Evolutionary conservation across 208 protist genomes (phyloP), one percentile per base, ranked within the genome.

Genomic region (Vickermania ingenoplastis): DNA sequence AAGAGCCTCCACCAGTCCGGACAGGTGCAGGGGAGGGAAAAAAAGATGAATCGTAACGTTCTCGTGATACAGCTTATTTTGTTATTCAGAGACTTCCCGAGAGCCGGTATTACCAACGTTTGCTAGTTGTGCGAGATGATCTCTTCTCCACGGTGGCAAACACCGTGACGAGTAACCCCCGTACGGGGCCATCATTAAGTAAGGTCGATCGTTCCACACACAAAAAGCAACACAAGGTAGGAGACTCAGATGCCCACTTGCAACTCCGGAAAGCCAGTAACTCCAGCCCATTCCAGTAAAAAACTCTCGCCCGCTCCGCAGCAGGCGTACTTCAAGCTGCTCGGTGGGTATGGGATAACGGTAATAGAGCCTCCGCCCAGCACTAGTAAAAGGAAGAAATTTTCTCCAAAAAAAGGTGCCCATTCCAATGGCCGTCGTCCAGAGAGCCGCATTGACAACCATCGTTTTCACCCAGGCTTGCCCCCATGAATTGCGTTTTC

Each of bases 391-490:
- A 0, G 81, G 77, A 41, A 94, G 63, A 5, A 65, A 31, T 45
- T 86, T 80, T 0, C 87, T 83, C 84, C 87, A 94, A 3, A 75
- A 52, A 0, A 87, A 55, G 23, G 83, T 91, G 26, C 77, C 69
- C 0, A 55, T n/a, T 2, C 77, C 81, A 51, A 91, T 77, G 13
- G 52, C 77, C 7, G 57, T 31, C 14, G 36, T 57, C 84, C 87
- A 94, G 17, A 83, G 17, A 1, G 73, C 26, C 2, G 65, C 72
- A 65, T 94, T 94, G 7, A 82, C 68, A n/a, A 75, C 30, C 28
- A 88, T 71, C 3, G 87, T 83, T 69, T 94, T 94, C 26, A 75
- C 75, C 84, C 87, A 94, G 31, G 87, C 87, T 61, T 90, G 76
- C n/a, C 83, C 87, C 82, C 83, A 94, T 26, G 79, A 76, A 64